A percentile compares a stretch with the other conserved stretches of the same genome.
Evolutionary conservation across 768 basidiomycete species (phyloP).

Genomic region (Austroboletus festivus): DNA sequence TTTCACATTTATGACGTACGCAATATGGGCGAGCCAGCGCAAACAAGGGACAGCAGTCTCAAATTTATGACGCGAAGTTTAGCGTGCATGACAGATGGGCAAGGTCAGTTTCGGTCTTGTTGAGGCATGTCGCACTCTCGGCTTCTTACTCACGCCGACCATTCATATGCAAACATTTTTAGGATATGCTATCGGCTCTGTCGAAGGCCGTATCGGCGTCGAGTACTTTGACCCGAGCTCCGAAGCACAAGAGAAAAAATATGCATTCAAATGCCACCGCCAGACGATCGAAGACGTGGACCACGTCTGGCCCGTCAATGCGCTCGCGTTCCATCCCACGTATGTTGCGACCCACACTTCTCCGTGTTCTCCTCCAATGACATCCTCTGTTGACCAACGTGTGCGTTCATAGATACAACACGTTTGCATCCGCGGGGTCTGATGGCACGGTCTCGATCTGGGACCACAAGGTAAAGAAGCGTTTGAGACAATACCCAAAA

Average conservation of each 20-base stretch:
- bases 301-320: slow-evolving; percentile 95
- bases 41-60: slow-evolving; percentile 86
- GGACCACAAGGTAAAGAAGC: slow-evolving; percentile 97
- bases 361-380: slow-evolving; percentile 34
- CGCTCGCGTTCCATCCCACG: slow-evolving; percentile 90
- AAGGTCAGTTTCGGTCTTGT: slow-evolving; percentile 50
- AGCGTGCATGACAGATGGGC: slow-evolving; percentile 89
- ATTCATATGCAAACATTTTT: too few species aligned
- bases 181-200: slow-evolving; percentile 93
- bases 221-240: slow-evolving; percentile 91
- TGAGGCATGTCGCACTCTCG: too few species aligned
- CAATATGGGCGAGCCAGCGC: slow-evolving; percentile 69
- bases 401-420: slow-evolving; percentile 81
- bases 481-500: slow-evolving; percentile 85
- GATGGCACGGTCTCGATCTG: slow-evolving; percentile 94
- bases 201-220: slow-evolving; percentile 94
- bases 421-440: slow-evolving; percentile 93
- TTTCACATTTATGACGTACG: slow-evolving; percentile 89
- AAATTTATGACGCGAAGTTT: slow-evolving; percentile 93
- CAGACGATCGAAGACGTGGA: slow-evolving; percentile 88
- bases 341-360: background rate
- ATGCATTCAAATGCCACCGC: slow-evolving; percentile 96
- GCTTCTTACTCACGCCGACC: too few species aligned
- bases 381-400: background rate
- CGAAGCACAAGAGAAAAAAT: slow-evolving; percentile 67